These are phyloP conservation scores for Oryza glumipatula DNA, from an alignment of 176 grass and related monocot species.

Conservation along the genomic window DNA sequence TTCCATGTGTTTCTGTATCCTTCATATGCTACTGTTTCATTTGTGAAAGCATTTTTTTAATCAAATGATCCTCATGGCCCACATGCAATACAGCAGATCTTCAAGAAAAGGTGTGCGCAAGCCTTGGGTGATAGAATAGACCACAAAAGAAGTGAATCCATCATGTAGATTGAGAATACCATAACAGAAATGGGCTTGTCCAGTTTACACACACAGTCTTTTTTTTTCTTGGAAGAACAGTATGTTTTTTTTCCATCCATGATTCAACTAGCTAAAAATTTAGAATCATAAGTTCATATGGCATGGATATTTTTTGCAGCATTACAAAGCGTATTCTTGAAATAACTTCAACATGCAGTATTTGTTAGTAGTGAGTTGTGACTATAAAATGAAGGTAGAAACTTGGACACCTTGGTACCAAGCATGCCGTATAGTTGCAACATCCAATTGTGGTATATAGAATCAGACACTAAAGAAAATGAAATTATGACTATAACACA, in stretches of 20 bases:
- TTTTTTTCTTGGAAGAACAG: neutral
- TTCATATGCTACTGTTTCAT: neutral
- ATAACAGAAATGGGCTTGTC: neutral
- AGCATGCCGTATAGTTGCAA: neutral
- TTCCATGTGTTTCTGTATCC: neutral
- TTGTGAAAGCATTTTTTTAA: neutral
- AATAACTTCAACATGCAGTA: slow-evolving; percentile 13
- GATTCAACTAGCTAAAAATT: neutral
- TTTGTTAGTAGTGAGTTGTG: neutral
- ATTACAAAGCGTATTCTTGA: slow-evolving; percentile 10
- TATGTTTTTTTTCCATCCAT: neutral
- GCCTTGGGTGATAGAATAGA: neutral
- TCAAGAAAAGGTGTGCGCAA: neutral
- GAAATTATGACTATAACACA: slow-evolving; percentile 41
- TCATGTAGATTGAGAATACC: neutral
- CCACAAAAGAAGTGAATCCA: neutral
- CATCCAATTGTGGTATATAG: neutral
- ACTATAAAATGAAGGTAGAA: slow-evolving; percentile 8
- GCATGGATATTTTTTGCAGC: neutral
- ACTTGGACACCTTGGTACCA: slow-evolving; percentile 5
- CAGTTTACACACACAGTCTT: neutral
- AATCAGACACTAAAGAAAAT: slow-evolving; percentile 7
- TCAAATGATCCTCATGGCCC: neutral
- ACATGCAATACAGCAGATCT: neutral
- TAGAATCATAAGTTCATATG: slow-evolving; percentile 3